phyloP scores from a whole-genome alignment of 164 flowering plant genomes.

The Kingdonia uniflora region DNA sequence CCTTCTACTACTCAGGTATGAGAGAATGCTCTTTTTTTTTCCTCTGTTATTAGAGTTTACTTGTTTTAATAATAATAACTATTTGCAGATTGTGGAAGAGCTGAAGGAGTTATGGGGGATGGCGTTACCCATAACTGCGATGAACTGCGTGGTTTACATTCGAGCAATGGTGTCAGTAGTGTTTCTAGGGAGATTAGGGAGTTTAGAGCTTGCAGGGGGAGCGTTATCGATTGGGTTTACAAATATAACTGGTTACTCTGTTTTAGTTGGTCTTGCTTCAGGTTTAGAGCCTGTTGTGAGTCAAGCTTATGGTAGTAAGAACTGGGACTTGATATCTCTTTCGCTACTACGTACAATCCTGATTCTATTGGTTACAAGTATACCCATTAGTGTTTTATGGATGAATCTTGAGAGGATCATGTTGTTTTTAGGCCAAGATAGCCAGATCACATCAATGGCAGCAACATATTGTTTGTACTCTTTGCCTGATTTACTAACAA shows the following conservation, averaged over 20 bases:
- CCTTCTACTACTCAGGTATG: no score
- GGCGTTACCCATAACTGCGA: constrained; percentile 72
- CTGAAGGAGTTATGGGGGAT: constrained; percentile 70
- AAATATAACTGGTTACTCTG: constrained; percentile 94
- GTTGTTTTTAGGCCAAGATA: constrained; percentile 71
- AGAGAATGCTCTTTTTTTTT: no score
- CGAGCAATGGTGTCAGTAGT: constrained; percentile 65
- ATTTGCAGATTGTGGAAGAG: constrained; percentile 55
- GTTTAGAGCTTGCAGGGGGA: constrained; percentile 86
- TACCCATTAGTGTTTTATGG: constrained; percentile 78
- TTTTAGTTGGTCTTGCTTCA: constrained; percentile 73
- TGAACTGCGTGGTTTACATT: constrained; percentile 59
- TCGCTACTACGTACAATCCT: constrained; percentile 60
- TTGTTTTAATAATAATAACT: no score
- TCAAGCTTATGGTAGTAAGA: constrained; percentile 76
- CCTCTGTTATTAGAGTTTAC: no score
- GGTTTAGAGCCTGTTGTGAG: constrained; percentile 90
- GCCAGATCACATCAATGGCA: constrained; percentile 60
- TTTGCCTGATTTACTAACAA: constrained; percentile 73
- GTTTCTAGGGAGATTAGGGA: constrained; percentile 82
- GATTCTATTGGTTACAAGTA: constrained; percentile 45
- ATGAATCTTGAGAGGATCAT: constrained; percentile 53
- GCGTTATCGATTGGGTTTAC: constrained; percentile 90
- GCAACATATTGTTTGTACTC: constrained; percentile 75
- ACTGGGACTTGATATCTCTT: constrained; percentile 54